These are phyloP conservation scores for Venturia carpophila DNA, from an alignment of 2,329 filamentous ascomycete genomes.

Conservation along the genomic window DNA sequence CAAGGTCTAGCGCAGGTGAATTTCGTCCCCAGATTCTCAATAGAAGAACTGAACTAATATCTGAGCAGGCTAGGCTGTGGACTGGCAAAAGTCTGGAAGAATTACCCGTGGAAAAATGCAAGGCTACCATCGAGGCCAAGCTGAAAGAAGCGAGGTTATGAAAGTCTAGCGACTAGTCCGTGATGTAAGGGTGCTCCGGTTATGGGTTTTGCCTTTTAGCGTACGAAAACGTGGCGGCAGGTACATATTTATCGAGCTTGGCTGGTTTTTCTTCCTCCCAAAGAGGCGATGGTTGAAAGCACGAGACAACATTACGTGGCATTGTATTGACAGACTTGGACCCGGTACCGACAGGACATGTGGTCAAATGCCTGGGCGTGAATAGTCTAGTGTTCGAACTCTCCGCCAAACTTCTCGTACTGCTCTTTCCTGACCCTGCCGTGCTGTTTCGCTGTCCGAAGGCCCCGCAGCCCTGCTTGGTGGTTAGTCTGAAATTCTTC, in stretches of 20 bases:
- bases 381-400: constrained; percentile 58
- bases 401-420: constrained; percentile 67
- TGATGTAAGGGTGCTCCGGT: background rate
- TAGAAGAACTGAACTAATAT: background rate
- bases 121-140: constrained; percentile 41
- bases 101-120: constrained; percentile 53
- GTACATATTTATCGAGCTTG: constrained; percentile 34
- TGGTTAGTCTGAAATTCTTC: background rate
- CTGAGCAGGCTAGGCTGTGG: constrained; percentile 45
- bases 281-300: background rate
- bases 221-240: background rate
- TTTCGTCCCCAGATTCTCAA: background rate
- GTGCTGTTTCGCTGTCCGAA: constrained; percentile 52
- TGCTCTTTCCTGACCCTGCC: constrained; percentile 60
- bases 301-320: background rate
- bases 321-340: background rate
- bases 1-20: constrained; percentile 62
- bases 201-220: constrained; percentile 6
- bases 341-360: background rate
- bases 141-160: constrained; percentile 12
- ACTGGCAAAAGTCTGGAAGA: constrained; percentile 53
- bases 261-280: background rate
- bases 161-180: constrained; percentile 4
- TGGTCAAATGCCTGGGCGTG: constrained; percentile 50
- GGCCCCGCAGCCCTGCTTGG: constrained; percentile 53